These are phyloP conservation scores for Perkinsus chesapeaki DNA, from an alignment of 169 alveolate species.

Conservation along the genomic window DNA sequence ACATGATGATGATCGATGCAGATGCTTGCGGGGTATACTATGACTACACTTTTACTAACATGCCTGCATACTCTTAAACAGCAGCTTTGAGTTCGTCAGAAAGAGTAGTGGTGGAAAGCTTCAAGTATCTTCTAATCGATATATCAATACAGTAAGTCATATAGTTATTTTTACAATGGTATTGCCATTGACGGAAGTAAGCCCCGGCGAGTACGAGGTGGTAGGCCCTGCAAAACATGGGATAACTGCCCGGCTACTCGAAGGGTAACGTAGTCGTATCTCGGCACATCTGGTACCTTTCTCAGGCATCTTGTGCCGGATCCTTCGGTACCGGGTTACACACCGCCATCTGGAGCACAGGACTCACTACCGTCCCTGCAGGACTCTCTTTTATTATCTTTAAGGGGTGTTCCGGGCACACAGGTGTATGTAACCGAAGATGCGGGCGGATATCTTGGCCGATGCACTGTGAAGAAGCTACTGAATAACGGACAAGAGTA, in stretches of 20 bases:
- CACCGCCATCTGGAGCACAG: neutral
- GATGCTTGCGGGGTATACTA: no score
- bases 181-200: neutral
- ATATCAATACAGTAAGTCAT: neutral
- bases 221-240: neutral
- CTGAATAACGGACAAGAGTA: neutral
- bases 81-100: no score
- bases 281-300: neutral
- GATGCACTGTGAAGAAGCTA: neutral
- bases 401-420: neutral
- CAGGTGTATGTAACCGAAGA: neutral
- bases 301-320: neutral
- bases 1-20: neutral
- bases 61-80: no score
- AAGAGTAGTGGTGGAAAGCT: neutral
- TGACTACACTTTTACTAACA: neutral
- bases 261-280: neutral
- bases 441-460: neutral
- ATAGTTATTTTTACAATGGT: neutral
- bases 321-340: neutral
- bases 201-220: neutral
- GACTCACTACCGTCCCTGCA: neutral
- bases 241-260: neutral
- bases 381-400: neutral
- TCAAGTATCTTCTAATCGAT: neutral